Conservation (phyloP, 352 stramenopile genomes). For the Pythium diclinum region DNA sequence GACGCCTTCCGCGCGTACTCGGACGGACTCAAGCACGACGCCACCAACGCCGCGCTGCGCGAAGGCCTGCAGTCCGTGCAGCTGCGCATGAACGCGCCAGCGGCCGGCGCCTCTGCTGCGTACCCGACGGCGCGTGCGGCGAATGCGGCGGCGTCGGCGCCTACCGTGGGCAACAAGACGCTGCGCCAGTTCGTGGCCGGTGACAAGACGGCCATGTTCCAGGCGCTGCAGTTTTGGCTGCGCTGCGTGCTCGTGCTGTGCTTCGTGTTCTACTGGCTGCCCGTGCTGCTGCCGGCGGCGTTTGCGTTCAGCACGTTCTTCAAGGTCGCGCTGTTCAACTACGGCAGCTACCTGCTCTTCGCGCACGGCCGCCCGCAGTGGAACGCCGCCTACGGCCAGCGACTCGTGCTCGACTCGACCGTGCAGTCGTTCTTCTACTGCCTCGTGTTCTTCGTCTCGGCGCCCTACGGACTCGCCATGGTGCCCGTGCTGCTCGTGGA, state of each 20-base stretch:
- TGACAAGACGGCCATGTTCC: slow-evolving; percentile 67
- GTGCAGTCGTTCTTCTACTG: slow-evolving; percentile 84
- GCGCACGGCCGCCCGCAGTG: slow-evolving; percentile 71
- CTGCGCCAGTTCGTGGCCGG: slow-evolving; percentile 47
- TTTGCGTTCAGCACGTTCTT: slow-evolving; percentile 75
- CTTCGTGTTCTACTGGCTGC: slow-evolving; percentile 78
- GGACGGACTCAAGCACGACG: slow-evolving; percentile 63
- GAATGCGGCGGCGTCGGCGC: slow-evolving; percentile 15
- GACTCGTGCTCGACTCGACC: slow-evolving; percentile 76
- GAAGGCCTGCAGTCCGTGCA: slow-evolving; percentile 69
- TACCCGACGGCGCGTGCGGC: slow-evolving; percentile 14
- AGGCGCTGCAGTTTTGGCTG: slow-evolving; percentile 66
- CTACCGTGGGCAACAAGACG: slow-evolving; percentile 32
- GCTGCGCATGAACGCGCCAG: slow-evolving; percentile 38
- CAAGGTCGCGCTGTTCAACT: slow-evolving; percentile 76
- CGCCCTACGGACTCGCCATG: slow-evolving; percentile 71
- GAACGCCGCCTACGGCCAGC: slow-evolving; percentile 75
- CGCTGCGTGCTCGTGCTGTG: slow-evolving; percentile 56
- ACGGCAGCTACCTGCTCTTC: slow-evolving; percentile 76
- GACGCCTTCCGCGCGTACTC: slow-evolving; percentile 80
- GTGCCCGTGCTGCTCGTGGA: slow-evolving; percentile 79
- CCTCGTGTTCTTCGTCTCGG: slow-evolving; percentile 82
- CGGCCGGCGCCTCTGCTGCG: slow-evolving; percentile 7
- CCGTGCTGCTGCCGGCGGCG: slow-evolving; percentile 36
- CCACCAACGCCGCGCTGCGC: slow-evolving; percentile 58